Conservation (phyloP, 257 asterid species). For the Gentiana dahurica region DNA sequence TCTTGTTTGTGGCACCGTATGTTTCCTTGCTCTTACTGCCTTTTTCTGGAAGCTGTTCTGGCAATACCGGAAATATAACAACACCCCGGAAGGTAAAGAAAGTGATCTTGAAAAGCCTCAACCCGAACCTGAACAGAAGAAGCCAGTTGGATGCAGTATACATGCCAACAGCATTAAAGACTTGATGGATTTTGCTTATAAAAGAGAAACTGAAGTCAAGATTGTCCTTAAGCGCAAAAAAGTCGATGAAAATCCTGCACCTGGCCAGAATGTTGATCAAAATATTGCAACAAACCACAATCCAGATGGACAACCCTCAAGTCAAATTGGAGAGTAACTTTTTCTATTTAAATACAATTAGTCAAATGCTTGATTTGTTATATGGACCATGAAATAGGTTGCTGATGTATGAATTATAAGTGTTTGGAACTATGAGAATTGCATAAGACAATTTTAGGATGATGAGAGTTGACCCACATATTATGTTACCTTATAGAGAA, state of each 20-base stretch:
- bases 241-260: too few relatives aligned
- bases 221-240: conserved; percentile 32
- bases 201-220: conserved; percentile 61
- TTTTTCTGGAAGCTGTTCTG: conserved; percentile 46
- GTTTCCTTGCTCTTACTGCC: conserved; percentile 31
- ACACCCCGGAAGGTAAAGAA: conserved; percentile 27
- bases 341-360: too few relatives aligned
- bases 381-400: too few relatives aligned
- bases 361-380: too few relatives aligned
- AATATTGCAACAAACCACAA: conserved; percentile 24
- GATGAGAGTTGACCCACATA: too few relatives aligned
- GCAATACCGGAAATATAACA: conserved; percentile 43
- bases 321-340: background rate
- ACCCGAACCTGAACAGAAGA: conserved; percentile 20
- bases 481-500: too few relatives aligned
- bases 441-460: too few relatives aligned
- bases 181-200: conserved; percentile 55
- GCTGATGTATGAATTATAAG: too few relatives aligned
- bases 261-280: conserved; percentile 21
- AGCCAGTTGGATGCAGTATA: conserved; percentile 22
- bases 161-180: conserved; percentile 47
- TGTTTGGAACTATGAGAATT: too few relatives aligned
- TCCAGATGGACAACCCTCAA: conserved; percentile 29
- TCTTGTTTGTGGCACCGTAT: conserved; percentile 64
- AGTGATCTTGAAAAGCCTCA: conserved; percentile 13